Percentiles rank a stretch among this genome's conserved stretches.
Evolutionary conservation across 1,139 yeast species (phyloP).

Genomic region (Zygoascus meyerae): DNA sequence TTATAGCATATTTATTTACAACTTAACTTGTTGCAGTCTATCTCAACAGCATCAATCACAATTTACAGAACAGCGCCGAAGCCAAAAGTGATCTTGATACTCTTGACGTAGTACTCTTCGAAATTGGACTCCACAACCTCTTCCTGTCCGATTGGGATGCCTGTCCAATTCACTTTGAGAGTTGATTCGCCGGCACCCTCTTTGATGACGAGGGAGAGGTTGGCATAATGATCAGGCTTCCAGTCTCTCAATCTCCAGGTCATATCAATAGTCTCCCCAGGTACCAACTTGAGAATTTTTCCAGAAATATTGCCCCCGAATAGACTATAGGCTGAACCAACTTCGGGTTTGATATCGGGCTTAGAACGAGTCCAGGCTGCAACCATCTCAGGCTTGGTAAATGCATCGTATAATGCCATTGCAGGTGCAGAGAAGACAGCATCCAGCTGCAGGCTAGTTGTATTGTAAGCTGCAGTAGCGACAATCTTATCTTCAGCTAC

Average conservation of each 20-base stretch:
- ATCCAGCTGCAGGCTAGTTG: constrained; percentile 71
- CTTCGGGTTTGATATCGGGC: constrained; percentile 55
- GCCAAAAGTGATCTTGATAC: constrained; percentile 88
- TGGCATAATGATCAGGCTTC: constrained; percentile 78
- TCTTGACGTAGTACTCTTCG: constrained; percentile 78
- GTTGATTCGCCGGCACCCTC: constrained; percentile 81
- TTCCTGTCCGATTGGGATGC: constrained; percentile 97
- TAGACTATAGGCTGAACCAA: constrained; percentile 58
- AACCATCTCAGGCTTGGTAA: constrained; percentile 69
- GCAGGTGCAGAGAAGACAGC: constrained; percentile 85
- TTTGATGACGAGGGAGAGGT: constrained; percentile 55
- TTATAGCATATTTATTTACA: constrained; percentile 1
- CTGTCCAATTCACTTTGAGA: constrained; percentile 71
- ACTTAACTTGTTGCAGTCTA: constrained; percentile 7
- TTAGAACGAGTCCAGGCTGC: constrained; percentile 86
- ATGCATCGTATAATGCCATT: constrained; percentile 70
- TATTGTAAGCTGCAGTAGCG: constrained; percentile 49
- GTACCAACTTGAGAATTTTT: constrained; percentile 53
- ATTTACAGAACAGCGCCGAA: constrained; percentile 46
- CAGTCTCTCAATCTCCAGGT: constrained; percentile 86
- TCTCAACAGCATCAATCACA: background rate
- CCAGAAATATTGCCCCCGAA: constrained; percentile 91
- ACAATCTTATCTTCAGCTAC: constrained; percentile 38
- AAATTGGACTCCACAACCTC: constrained; percentile 81
- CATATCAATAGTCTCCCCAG: constrained; percentile 56